Percentiles rank a stretch among this genome's conserved stretches.
phyloP scores from a whole-genome alignment of 176 grass and related monocot genomes.

The Triticum dicoccoides region DNA sequence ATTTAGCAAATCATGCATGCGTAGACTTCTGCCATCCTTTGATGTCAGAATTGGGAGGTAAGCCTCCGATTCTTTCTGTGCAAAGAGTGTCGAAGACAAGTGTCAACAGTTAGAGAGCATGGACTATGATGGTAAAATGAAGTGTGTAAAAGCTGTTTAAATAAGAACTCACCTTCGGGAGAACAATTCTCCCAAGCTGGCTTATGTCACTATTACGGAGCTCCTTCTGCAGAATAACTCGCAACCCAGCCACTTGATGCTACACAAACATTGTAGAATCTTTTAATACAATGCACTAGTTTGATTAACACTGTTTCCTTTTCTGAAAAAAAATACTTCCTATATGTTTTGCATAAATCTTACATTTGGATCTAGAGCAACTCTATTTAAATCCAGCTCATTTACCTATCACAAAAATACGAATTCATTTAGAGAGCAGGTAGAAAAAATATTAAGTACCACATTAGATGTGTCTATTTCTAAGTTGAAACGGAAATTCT shows the following conservation, averaged over 20 bases:
- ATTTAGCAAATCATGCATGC: slow-evolving; percentile 78
- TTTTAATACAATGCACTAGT: slow-evolving; percentile 26
- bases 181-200: slow-evolving; percentile 83
- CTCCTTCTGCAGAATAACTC: slow-evolving; percentile 83
- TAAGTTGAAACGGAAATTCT: neutral
- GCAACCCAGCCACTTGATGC: slow-evolving; percentile 66
- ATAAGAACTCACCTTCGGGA: slow-evolving; percentile 74
- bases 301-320: slow-evolving; percentile 1
- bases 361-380: slow-evolving; percentile 71
- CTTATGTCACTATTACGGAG: slow-evolving; percentile 82
- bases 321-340: neutral
- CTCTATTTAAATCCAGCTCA: slow-evolving; percentile 62
- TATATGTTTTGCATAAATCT: slow-evolving; percentile 47
- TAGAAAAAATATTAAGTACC: neutral
- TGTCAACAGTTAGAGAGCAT: neutral
- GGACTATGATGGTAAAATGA: neutral
- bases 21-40: slow-evolving; percentile 71
- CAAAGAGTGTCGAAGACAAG: slow-evolving; percentile 17
- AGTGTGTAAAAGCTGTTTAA: slow-evolving; percentile 4
- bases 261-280: slow-evolving; percentile 44
- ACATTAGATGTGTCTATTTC: neutral
- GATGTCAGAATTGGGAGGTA: slow-evolving; percentile 61
- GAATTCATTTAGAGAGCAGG: slow-evolving; percentile 15
- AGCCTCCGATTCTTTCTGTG: slow-evolving; percentile 83
- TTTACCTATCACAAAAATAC: slow-evolving; percentile 54